These are phyloP conservation scores for Jatropha multifida DNA, from an alignment of 441 rosid genomes.

Conservation along the genomic window DNA sequence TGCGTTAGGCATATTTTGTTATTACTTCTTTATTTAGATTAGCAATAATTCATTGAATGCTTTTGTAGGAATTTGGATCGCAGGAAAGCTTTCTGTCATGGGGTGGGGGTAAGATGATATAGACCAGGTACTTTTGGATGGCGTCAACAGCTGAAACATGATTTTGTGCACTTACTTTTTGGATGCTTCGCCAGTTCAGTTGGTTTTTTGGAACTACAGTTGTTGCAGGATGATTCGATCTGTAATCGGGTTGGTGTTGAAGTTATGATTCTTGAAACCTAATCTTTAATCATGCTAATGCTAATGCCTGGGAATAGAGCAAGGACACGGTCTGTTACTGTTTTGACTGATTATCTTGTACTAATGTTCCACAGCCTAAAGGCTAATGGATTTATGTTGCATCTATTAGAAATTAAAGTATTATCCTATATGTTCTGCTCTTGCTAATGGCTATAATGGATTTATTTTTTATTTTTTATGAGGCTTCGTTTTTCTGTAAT, in stretches of 20 bases:
- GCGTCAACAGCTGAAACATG: neutral
- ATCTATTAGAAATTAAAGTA: neutral
- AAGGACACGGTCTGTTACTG: neutral
- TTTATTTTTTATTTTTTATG: too few relatives aligned
- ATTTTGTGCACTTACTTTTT: constrained; percentile 11
- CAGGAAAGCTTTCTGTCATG: constrained; percentile 86
- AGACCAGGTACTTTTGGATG: constrained; percentile 15
- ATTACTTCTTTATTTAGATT: neutral
- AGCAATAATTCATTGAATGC: neutral
- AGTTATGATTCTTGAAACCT: neutral
- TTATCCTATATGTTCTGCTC: too few relatives aligned
- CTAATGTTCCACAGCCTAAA: too few relatives aligned
- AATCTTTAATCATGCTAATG: constrained; percentile 4
- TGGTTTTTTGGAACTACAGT: constrained; percentile 12
- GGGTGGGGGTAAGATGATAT: constrained; percentile 53
- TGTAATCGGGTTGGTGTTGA: constrained; percentile 4
- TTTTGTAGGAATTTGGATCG: constrained; percentile 79
- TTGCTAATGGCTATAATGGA: too few relatives aligned
- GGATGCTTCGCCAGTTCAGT: neutral
- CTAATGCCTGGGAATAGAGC: constrained; percentile 1
- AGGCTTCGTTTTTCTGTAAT: too few relatives aligned
- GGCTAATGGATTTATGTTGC: neutral
- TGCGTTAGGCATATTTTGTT: neutral
- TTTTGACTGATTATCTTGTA: neutral
- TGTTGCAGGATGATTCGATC: constrained; percentile 17